Evolutionary conservation across 225 moss, liverwort and hornwort species (phyloP).

Genomic region (Physcomitrellopsis africana): DNA sequence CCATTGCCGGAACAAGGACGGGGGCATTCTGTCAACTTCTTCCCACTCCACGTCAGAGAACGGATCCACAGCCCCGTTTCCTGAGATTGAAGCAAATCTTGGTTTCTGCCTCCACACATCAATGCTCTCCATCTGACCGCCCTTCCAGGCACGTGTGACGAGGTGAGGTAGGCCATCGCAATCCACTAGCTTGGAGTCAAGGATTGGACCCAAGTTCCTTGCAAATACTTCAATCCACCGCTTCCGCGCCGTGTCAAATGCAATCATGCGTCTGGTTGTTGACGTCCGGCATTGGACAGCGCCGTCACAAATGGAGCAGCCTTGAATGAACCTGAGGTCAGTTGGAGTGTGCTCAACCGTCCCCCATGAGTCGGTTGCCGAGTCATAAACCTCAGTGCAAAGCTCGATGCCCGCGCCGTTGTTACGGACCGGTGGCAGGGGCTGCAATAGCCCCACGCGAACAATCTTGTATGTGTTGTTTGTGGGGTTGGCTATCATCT

Average conservation of each 20-base stretch:
- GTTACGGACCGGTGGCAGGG: constrained; percentile 57
- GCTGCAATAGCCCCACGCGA: constrained; percentile 60
- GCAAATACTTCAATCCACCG: constrained; percentile 61
- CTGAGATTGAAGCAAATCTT: background rate
- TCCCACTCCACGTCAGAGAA: constrained; percentile 63
- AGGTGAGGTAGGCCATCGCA: constrained; percentile 55
- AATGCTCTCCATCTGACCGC: constrained; percentile 66
- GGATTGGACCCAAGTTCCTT: constrained; percentile 46
- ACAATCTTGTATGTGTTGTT: constrained; percentile 45
- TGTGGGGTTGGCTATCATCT: constrained; percentile 38
- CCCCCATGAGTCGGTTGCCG: constrained; percentile 37
- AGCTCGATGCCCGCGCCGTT: constrained; percentile 56
- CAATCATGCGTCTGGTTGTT: constrained; percentile 59
- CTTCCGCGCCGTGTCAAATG: constrained; percentile 34
- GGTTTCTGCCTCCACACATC: constrained; percentile 65
- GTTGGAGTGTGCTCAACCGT: constrained; percentile 54
- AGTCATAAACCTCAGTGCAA: constrained; percentile 63
- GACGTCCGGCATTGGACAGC: constrained; percentile 65
- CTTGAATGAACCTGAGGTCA: constrained; percentile 56
- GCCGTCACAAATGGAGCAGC: constrained; percentile 52
- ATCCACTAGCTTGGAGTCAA: constrained; percentile 67
- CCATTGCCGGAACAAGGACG: constrained; percentile 52
- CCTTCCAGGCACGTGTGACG: constrained; percentile 66
- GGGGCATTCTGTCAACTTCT: constrained; percentile 59
- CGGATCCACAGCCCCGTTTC: background rate